Base-by-base conservation (phyloP, 2,329 filamentous ascomycete genomes). In the Neopestalotiopsis rosae region DNA sequence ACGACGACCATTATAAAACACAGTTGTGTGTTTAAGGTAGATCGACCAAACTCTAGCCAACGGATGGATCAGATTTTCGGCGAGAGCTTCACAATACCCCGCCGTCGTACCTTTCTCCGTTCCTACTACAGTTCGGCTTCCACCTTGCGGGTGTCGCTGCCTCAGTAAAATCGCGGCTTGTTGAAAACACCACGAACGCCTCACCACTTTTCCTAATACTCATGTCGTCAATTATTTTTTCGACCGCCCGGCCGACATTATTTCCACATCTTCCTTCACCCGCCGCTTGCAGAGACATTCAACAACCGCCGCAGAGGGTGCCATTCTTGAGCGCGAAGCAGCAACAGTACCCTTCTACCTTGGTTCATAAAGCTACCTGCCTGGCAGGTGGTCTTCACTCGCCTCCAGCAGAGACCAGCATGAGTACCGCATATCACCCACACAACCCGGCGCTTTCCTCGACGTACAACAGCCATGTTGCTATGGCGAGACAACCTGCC, bases 351-450 rank as follows among this genome's bases (percentile, higher is more conserved):
- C 68, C 64, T 40, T 70, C 67, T 68, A 28, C 24, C 24, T 69
- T 72, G 61, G 72, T 68, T 28, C 69, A 71, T 71, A 73, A 74
- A 74, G 73, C 73, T 74, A 52, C 71, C 70, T 71, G 74, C 38
- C 76, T 73, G 68, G 76, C 67, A 69, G 74, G 77, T 76, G 85
- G 86, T 70, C 82, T 87, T 74, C 81, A 79, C 75, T 87, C 85
- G 69, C 86, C 86, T 65, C 86, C 85, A 56, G 77, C 80, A 72
- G 86, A 88, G 80, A 81, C 83, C 69, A 85, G 69, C 59, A 84
- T 89, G 87, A 86, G 82, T 72, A 80, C 85, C 70, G 80, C 84
- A n/a, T 88, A 87, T 72, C 84, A 86, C 59, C 84, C 86, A 34
- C 67, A 65, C 65, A 79, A 80, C 62, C 73, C 82, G 13, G 78